Base-by-base conservation (phyloP, 495 filamentous ascomycete species). In the Jackrogersella minutella region DNA sequence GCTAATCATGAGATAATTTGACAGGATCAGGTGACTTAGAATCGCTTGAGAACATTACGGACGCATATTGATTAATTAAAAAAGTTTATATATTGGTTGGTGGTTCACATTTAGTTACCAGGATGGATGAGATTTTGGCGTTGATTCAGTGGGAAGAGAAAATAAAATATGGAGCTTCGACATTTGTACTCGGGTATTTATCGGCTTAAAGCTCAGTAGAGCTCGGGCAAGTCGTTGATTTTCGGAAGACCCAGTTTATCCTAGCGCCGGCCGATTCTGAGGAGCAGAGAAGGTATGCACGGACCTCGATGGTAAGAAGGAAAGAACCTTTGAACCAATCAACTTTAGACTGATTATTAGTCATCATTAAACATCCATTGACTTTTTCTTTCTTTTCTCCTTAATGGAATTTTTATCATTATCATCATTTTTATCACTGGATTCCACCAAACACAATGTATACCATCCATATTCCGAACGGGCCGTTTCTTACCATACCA, bases 391-490 rank as follows among this genome's bases (percentile, higher is more conserved):
- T 16, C 26, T 7, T 3, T 30, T 7, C 3, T 3, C 7, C 26
- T 30, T 30, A 30, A 30, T 41, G n/a, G 33, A 33, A 14, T 10
- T 21, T 8, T 51, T 17, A 30, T 16, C 24, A 13, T 13, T 2
- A 50, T 50, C 22, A 21, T 39, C n/a, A 39, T 39, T 39, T 49
- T 44, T 49, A 28, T n/a, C 24, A 17, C 8, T 24, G n/a, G n/a
- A 49, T 62, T 62, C 31, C 59, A 56, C 52, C 36, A 64, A 57
- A 39, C 28, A 53, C 24, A 50, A 51, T 22, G 14, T 30, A 55
- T 47, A 30, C 39, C 39, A 47, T 50, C 47, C 60, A 55, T 50
- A 43, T 24, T 24, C 52, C 61, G 61, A 64, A 43, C 10, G 14
- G 24, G 14, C 26, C 28, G 17, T 43, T 53, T 64, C 31, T 30